Conservation (phyloP, 2,329 filamentous ascomycete genomes). For the Helminthosporium solani region DNA sequence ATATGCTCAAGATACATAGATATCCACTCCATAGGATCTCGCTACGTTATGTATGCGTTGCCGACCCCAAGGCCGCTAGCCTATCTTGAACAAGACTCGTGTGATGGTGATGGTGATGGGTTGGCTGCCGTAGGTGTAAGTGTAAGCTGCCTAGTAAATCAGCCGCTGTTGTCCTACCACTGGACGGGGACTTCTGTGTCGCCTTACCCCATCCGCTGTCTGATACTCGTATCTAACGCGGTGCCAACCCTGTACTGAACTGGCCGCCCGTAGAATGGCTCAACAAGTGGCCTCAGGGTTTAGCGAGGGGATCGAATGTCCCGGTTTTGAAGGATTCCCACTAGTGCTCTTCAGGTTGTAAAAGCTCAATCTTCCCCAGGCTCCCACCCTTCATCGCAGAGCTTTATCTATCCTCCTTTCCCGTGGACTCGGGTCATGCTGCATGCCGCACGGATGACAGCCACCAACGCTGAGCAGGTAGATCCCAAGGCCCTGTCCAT, state of each 20-base stretch:
- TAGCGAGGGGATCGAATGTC: neutral
- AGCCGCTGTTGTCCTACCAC: slow-evolving; percentile 8
- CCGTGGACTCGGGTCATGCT: slow-evolving; percentile 12
- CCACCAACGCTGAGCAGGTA: slow-evolving; percentile 7
- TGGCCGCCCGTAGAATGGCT: neutral
- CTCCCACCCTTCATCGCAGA: slow-evolving; percentile 6
- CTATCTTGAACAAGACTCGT: too few species aligned
- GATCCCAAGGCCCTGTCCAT: slow-evolving; percentile 3
- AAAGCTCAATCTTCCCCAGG: slow-evolving; percentile 7
- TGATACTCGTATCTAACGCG: neutral
- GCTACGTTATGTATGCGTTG: too few species aligned
- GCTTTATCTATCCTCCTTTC: too few species aligned
- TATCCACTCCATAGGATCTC: too few species aligned
- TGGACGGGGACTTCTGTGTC: neutral
- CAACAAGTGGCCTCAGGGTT: too few species aligned
- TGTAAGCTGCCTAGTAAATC: neutral
- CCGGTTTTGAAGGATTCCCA: slow-evolving; percentile 6
- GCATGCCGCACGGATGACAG: slow-evolving; percentile 15
- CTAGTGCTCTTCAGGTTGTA: slow-evolving; percentile 1
- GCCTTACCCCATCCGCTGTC: neutral
- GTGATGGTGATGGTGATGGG: too few species aligned
- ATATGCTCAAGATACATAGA: too few species aligned
- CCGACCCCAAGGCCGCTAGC: too few species aligned
- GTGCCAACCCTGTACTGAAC: neutral
- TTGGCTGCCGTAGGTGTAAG: too few species aligned